Evolutionary conservation across 208 protist genomes (phyloP).

Genomic region (Acanthamoeba pearcei): DNA sequence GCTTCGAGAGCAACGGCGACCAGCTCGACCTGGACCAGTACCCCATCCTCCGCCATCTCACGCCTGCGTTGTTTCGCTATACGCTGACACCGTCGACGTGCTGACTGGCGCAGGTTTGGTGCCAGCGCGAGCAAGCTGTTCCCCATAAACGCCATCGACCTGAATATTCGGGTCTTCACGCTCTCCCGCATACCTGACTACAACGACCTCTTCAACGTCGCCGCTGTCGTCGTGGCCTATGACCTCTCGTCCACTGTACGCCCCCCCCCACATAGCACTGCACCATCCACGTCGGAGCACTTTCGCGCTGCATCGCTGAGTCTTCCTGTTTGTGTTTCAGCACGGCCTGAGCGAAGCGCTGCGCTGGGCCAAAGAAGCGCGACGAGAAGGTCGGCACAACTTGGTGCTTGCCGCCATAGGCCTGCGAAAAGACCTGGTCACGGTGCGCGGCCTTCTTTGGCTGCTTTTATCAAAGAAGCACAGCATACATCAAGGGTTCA

Average conservation of each 20-base stretch:
- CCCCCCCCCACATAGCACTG: not conserved
- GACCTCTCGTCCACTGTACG: slow-evolving; percentile 9
- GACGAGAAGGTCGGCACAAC: not conserved
- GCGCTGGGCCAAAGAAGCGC: not conserved
- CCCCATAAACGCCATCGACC: not conserved
- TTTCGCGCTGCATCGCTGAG: not conserved
- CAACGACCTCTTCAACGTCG: slow-evolving; percentile 69
- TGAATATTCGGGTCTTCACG: slow-evolving; percentile 13
- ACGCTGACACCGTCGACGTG: no score
- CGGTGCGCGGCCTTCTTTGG: not conserved
- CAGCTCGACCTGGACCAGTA: slow-evolving; percentile 45
- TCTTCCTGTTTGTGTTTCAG: not conserved
- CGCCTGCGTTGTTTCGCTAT: not conserved
- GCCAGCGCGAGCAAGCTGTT: not conserved
- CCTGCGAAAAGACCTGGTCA: not conserved
- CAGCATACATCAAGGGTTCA: not conserved
- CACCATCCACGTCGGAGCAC: not conserved
- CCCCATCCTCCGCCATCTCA: not conserved
- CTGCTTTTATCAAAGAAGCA: no score
- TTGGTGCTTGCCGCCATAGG: not conserved
- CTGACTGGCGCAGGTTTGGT: not conserved
- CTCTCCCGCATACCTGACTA: slow-evolving; percentile 45
- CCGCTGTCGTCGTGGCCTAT: slow-evolving; percentile 23
- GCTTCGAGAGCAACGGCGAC: slow-evolving; percentile 15
- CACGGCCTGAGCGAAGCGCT: not conserved